Evolutionary conservation across 192 early-diverging fungal species (phyloP).

Genomic region (Neocallimastix lanati): DNA sequence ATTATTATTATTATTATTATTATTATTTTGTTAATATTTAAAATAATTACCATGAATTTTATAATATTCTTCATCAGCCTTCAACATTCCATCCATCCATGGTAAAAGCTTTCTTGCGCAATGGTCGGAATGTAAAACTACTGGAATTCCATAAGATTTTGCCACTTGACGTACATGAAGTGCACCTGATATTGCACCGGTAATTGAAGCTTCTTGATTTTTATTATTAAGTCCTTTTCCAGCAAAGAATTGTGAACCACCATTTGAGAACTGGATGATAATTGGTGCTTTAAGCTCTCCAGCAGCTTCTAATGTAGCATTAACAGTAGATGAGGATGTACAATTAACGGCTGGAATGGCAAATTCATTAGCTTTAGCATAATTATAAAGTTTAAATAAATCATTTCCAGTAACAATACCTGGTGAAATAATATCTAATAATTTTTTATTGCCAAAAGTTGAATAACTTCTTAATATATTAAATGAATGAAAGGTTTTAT

Average conservation of each 20-base stretch:
- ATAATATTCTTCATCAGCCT: conserved; percentile 59
- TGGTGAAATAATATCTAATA: neutral
- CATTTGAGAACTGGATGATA: conserved; percentile 91
- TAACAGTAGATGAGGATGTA: conserved; percentile 80
- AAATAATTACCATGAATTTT: neutral
- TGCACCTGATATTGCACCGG: conserved; percentile 79
- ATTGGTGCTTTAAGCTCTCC: conserved; percentile 82
- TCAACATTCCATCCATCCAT: conserved; percentile 95
- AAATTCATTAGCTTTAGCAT: neutral
- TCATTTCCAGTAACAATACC: neutral
- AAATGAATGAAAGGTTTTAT: neutral
- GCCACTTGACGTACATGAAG: conserved; percentile 62
- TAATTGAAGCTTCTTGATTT: conserved; percentile 69
- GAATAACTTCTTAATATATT: neutral
- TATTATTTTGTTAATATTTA: neutral
- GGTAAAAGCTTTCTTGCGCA: conserved; percentile 91
- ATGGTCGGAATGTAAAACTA: conserved; percentile 81
- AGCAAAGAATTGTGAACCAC: conserved; percentile 76
- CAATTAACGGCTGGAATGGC: conserved; percentile 7
- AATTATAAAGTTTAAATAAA: neutral
- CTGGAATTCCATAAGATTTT: conserved; percentile 60
- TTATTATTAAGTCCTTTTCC: conserved; percentile 85
- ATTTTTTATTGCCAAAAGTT: neutral
- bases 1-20: too few relatives aligned
- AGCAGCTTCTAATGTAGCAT: conserved; percentile 84